Conservation (phyloP, 108 stramenopile species). For the Aurantiochytrium sp. region DNA sequence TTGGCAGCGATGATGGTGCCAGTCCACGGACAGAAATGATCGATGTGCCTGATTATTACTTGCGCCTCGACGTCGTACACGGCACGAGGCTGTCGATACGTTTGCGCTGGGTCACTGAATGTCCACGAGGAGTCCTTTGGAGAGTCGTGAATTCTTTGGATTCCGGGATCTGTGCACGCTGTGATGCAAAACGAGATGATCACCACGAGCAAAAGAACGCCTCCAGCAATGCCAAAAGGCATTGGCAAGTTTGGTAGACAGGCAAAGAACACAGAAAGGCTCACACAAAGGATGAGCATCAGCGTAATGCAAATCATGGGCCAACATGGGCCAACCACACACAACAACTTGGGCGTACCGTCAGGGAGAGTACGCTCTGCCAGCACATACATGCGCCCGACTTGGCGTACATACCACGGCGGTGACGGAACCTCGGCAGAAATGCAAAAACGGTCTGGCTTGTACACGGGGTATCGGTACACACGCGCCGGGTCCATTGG, state of each 20-base stretch:
- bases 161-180: slow-evolving; percentile 57
- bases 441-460: background rate
- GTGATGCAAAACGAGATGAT: slow-evolving; percentile 44
- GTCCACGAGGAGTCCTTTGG: slow-evolving; percentile 46
- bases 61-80: slow-evolving; percentile 71
- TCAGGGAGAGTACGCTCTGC: background rate
- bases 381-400: background rate
- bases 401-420: background rate
- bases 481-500: background rate
- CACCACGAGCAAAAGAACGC: slow-evolving; percentile 28
- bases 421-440: background rate
- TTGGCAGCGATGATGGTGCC: slow-evolving; percentile 72
- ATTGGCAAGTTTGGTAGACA: slow-evolving; percentile 36
- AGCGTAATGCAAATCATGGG: slow-evolving; percentile 80
- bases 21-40: slow-evolving; percentile 51
- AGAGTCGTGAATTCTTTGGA: slow-evolving; percentile 37
- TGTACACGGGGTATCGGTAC: background rate
- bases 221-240: slow-evolving; percentile 22
- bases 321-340: slow-evolving; percentile 72
- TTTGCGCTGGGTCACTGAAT: slow-evolving; percentile 70
- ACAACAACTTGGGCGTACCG: background rate
- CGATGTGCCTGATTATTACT: slow-evolving; percentile 51
- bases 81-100: slow-evolving; percentile 66
- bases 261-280: background rate
- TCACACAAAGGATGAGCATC: slow-evolving; percentile 66